Evolutionary conservation across 2,329 filamentous ascomycete genomes (phyloP), one percentile per base, ranked within the genome.

Genomic region (Ascochyta clinopodiicola): DNA sequence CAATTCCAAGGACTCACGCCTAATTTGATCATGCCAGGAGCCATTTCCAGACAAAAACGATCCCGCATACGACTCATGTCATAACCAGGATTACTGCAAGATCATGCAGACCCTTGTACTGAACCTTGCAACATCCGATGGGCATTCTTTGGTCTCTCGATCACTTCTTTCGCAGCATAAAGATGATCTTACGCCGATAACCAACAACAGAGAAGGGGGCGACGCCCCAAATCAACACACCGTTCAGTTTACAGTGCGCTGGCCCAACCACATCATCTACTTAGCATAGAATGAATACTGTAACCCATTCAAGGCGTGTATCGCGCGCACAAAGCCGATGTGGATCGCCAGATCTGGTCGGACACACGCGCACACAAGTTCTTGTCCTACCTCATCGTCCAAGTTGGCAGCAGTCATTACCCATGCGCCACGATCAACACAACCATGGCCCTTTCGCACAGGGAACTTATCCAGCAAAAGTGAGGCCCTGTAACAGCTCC

Each of bases 21-120:
- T 31, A 12, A n/a, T 15, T 19, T 32, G 19, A 17, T 37, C 15
- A 32, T 22, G 8, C 17, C 27, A 40, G 37, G 21, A 51, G 17
- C 8, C 24, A 27, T 15, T 15, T 34, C 10, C 13, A 19, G 21
- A 27, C 24, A 15, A 31, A 19, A 37, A n/a, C 19, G 13, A 35
- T 52, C 15, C 51, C 34, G 25, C 17, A 6, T 37, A 6, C 9
- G 15, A 31, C 34, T 27, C n/a, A 21, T 21, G 15, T 35, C 6
- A 35, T 44, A 35, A 34, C 38, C 43, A 39, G 44, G 51, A 21
- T 48, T 39, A 32, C 44, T 54, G 51, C 51, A 39, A 54, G 51
- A 54, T 54, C 51, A 54, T 54, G 51, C 44, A 48, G 39, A 9
- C 51, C 51, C 51, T 12, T 54, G 44, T 44, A 17, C 22, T 24